Percentiles rank a stretch among this genome's conserved stretches.
These are phyloP conservation scores for Talaromyces borbonicus DNA, from an alignment of 495 filamentous ascomycete species.

Conservation along the genomic window DNA sequence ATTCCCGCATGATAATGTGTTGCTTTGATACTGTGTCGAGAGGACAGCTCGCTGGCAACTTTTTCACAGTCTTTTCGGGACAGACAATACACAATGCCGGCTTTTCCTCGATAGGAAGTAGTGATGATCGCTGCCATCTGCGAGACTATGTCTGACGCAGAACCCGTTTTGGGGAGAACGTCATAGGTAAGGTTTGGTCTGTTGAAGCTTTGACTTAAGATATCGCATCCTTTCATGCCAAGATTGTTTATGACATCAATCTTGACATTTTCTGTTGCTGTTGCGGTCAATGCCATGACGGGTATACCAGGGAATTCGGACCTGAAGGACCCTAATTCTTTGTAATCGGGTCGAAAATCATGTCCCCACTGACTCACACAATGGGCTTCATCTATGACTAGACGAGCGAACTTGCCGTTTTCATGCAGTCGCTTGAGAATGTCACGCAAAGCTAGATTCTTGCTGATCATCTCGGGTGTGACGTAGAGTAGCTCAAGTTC, in stretches of 20 bases:
- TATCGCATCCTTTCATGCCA: slow-evolving; percentile 61
- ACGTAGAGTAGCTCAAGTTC: slow-evolving; percentile 81
- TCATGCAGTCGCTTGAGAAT: slow-evolving; percentile 52
- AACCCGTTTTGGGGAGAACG: slow-evolving; percentile 52
- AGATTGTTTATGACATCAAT: slow-evolving; percentile 84
- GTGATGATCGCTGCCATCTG: slow-evolving; percentile 67
- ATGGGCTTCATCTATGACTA: slow-evolving; percentile 97
- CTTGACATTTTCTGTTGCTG: slow-evolving; percentile 87
- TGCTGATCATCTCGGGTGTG: slow-evolving; percentile 92
- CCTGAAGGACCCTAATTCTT: slow-evolving; percentile 65
- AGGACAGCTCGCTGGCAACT: slow-evolving; percentile 56
- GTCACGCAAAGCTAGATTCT: slow-evolving; percentile 52
- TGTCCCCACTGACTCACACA: slow-evolving; percentile 99
- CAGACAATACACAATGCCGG: slow-evolving; percentile 91
- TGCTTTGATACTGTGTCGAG: slow-evolving; percentile 56
- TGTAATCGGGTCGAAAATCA: slow-evolving; percentile 96
- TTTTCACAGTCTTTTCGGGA: slow-evolving; percentile 75
- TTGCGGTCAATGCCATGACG: slow-evolving; percentile 89
- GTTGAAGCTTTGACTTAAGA: slow-evolving; percentile 89
- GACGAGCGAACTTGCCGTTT: slow-evolving; percentile 63
- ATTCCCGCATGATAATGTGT: slow-evolving; percentile 82
- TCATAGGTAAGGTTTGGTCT: slow-evolving; percentile 84
- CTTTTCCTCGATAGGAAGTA: slow-evolving; percentile 51
- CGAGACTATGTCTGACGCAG: slow-evolving; percentile 46
- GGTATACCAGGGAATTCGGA: slow-evolving; percentile 64